A percentile compares a stretch with the other conserved stretches of the same genome.
Conservation (phyloP, 2,329 filamentous ascomycete species). For the Zelopaecilomyces penicillatus region DNA sequence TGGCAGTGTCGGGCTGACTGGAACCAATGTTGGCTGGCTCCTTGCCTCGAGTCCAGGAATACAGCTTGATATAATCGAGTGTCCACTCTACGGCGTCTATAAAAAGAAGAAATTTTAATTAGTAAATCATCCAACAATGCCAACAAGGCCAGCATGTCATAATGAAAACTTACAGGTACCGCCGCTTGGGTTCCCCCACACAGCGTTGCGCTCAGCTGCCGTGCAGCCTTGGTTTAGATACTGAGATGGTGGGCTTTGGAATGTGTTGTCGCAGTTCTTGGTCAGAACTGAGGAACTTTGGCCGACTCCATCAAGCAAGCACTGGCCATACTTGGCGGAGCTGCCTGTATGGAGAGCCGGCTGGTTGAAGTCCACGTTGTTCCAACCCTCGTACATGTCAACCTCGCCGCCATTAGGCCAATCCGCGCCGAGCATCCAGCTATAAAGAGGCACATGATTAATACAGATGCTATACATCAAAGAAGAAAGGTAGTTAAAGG, state of each 20-base stretch:
- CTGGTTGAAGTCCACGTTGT: constrained; percentile 43
- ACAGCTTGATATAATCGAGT: constrained; percentile 31
- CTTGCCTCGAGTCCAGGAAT: constrained; percentile 25
- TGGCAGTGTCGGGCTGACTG: constrained; percentile 48
- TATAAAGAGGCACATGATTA: constrained; percentile 4
- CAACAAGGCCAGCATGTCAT: constrained; percentile 14
- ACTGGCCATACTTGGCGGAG: constrained; percentile 23
- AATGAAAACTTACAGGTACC: constrained; percentile 39
- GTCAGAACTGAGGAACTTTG: constrained; percentile 25
- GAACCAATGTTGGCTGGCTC: constrained; percentile 26
- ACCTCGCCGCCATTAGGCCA: constrained; percentile 59
- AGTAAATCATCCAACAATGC: not conserved
- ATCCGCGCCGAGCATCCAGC: constrained; percentile 41
- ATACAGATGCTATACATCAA: not conserved
- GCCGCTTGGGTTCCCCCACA: constrained; percentile 29
- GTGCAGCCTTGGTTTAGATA: constrained; percentile 32
- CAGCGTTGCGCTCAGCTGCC: constrained; percentile 28
- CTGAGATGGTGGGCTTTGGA: constrained; percentile 24
- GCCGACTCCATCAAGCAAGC: constrained; percentile 21
- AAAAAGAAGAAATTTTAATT: not conserved
- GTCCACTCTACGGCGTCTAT: constrained; percentile 35
- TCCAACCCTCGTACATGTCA: constrained; percentile 61
- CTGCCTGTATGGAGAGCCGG: constrained; percentile 50
- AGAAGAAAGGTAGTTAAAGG: not conserved
- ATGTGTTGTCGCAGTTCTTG: constrained; percentile 33